Evolutionary conservation across 768 basidiomycete species (phyloP).

Genomic region (Udeniomyces megalosporus): DNA sequence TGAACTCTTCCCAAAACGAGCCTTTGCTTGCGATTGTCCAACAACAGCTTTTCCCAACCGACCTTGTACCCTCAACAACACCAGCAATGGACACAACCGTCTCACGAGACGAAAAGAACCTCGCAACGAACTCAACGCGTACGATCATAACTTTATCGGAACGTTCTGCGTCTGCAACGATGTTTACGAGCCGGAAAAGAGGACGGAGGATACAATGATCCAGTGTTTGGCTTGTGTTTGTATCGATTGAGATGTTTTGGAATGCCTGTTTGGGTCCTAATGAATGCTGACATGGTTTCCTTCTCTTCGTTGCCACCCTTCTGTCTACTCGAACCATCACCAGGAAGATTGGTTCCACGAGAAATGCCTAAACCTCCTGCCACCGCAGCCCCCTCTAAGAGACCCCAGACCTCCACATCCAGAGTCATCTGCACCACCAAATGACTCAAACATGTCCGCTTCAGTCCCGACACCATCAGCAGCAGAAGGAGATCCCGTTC

Average conservation of each 20-base stretch:
- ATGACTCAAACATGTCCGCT: no score
- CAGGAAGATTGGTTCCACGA: slow-evolving; percentile 24
- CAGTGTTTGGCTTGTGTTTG: background rate
- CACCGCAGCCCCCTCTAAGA: no score
- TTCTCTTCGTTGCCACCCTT: background rate
- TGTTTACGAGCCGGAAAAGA: slow-evolving; percentile 21
- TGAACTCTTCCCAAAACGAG: slow-evolving; percentile 22
- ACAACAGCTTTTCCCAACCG: slow-evolving; percentile 15
- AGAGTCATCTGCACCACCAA: no score
- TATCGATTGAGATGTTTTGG: slow-evolving; percentile 10
- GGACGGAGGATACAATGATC: slow-evolving; percentile 15
- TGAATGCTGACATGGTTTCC: background rate
- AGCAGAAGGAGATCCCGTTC: no score
- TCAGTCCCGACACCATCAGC: no score
- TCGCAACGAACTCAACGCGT: slow-evolving; percentile 11
- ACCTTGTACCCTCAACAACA: slow-evolving; percentile 16
- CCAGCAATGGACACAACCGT: no score
- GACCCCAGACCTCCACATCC: no score
- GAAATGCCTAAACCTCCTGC: slow-evolving; percentile 4
- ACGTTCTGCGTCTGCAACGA: slow-evolving; percentile 21
- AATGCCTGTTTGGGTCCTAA: no score
- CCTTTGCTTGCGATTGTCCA: slow-evolving; percentile 23
- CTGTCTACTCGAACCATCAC: background rate
- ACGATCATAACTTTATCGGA: slow-evolving; percentile 20
- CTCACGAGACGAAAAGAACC: slow-evolving; percentile 9